These are phyloP conservation scores for Rehmannia glutinosa DNA, from an alignment of 257 asterid genomes.

Conservation along the genomic window DNA sequence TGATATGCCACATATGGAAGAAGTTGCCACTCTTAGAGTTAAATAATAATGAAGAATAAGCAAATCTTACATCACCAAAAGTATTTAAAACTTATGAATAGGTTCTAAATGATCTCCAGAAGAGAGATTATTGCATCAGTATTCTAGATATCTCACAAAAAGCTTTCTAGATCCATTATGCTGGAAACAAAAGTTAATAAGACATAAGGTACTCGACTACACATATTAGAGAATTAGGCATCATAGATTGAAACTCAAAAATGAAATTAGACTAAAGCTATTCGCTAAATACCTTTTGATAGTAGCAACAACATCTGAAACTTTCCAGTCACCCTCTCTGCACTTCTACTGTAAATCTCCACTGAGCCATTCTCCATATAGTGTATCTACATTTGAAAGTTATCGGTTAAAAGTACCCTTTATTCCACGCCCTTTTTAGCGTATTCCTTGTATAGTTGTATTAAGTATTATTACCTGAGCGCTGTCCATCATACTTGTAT, in stretches of 20 bases:
- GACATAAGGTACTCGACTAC: neutral
- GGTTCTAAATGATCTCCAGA: neutral
- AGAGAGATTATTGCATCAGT: neutral
- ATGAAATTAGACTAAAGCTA: conserved; percentile 2
- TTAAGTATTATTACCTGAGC: conserved; percentile 68
- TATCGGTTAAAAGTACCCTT: neutral
- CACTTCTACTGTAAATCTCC: conserved; percentile 97
- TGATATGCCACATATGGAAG: neutral
- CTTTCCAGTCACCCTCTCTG: conserved; percentile 90
- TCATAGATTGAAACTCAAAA: neutral
- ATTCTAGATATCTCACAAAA: neutral
- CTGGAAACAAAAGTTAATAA: neutral
- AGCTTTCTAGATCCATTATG: neutral
- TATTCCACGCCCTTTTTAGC: neutral
- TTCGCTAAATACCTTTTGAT: conserved; percentile 56
- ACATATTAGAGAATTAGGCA: neutral
- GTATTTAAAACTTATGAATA: neutral
- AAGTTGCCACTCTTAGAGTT: neutral
- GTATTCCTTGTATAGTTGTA: conserved; percentile 5
- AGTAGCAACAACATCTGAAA: conserved; percentile 82
- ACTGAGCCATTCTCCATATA: conserved; percentile 79
- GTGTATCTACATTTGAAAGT: conserved; percentile 62
- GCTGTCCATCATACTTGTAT: conserved; percentile 98
- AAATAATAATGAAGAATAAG: neutral
- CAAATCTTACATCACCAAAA: neutral